Conservation (phyloP, 306 rosid species). For the Gastrolobium villosum region DNA sequence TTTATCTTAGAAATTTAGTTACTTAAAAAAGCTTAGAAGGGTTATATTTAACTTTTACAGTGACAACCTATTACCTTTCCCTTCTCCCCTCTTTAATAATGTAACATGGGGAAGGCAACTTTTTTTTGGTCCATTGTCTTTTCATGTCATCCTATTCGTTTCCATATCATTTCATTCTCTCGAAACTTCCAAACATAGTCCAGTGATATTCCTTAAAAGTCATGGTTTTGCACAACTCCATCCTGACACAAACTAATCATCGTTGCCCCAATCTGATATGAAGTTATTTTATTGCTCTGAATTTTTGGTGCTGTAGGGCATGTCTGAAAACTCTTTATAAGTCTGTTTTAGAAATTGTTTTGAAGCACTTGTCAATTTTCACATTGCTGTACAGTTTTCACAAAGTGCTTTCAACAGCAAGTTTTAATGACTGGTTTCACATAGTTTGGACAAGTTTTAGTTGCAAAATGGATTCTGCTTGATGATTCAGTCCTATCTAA, state of each 20-base stretch:
- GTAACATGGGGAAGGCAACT: constrained; percentile 1
- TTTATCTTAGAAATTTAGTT: constrained; percentile 16
- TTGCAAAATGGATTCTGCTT: constrained; percentile 23
- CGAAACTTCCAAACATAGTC: background rate
- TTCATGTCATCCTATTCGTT: background rate
- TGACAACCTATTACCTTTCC: constrained; percentile 15
- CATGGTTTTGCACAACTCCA: background rate
- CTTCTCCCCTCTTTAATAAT: constrained; percentile 18
- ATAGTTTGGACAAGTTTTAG: constrained; percentile 31
- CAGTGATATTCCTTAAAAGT: background rate
- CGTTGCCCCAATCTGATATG: background rate
- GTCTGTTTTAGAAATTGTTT: background rate
- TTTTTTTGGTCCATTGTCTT: background rate
- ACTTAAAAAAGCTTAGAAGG: background rate
- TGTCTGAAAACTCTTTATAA: background rate
- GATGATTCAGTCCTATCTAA: constrained; percentile 32
- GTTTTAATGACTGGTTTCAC: background rate
- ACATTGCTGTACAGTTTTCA: constrained; percentile 3
- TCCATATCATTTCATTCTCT: background rate
- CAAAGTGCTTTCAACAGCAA: constrained; percentile 27
- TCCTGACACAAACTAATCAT: background rate
- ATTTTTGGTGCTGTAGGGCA: background rate
- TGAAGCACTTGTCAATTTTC: constrained; percentile 10
- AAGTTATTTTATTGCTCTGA: background rate
- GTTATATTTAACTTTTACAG: background rate